A percentile compares a stretch with the other conserved stretches of the same genome.
These are phyloP conservation scores for Magnusiomyces ingens DNA, from an alignment of 1,139 yeast species.

Conservation along the genomic window DNA sequence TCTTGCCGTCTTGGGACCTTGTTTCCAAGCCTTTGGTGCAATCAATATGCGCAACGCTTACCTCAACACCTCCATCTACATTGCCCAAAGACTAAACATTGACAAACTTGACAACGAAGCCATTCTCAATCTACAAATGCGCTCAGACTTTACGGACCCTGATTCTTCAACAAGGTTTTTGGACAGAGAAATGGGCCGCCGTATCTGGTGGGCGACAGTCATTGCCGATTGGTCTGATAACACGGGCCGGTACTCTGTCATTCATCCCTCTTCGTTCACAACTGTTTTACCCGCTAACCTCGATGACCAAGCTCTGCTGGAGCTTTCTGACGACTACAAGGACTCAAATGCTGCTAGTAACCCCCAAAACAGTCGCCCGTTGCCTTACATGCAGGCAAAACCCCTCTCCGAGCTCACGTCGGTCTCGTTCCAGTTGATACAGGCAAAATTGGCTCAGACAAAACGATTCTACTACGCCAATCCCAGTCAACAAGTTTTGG, in stretches of 20 bases:
- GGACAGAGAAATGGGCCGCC: conserved; percentile 29
- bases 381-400: not conserved
- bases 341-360: not conserved
- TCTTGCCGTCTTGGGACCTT: conserved; percentile 30
- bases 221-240: conserved; percentile 36
- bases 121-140: conserved; percentile 5
- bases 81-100: conserved; percentile 30
- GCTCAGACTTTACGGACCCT: conserved; percentile 13
- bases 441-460: conserved; percentile 9
- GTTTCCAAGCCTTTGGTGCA: conserved; percentile 33
- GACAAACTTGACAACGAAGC: conserved; percentile 22
- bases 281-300: conserved; percentile 28
- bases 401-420: not conserved
- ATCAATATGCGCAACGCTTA: conserved; percentile 30
- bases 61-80: conserved; percentile 27
- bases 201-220: conserved; percentile 36
- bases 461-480: conserved; percentile 12
- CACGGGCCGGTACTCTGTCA: conserved; percentile 25
- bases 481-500: conserved; percentile 5
- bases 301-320: conserved; percentile 16
- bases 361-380: not conserved
- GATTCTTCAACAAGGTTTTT: conserved; percentile 16
- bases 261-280: conserved; percentile 25
- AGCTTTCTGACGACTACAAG: conserved; percentile 1
- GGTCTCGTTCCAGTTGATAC: not conserved